Conservation (phyloP, 1,284 basidiomycete species). For the Leccinum angustisporum region DNA sequence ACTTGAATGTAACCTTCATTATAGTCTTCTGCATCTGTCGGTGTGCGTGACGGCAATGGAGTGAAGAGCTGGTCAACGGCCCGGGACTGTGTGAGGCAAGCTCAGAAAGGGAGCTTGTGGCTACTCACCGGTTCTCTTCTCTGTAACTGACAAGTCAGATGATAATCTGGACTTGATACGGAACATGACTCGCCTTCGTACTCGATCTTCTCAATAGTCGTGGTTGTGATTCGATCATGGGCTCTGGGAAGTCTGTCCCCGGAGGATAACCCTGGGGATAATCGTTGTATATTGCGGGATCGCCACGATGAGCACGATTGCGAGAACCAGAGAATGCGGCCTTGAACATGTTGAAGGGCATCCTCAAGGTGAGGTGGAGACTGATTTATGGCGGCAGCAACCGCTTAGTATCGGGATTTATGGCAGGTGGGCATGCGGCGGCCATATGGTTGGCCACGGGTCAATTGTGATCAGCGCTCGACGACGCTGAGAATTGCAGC, state of each 20-base stretch:
- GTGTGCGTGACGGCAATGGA: conserved; percentile 34
- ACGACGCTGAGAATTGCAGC: neutral
- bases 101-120: neutral
- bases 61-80: conserved; percentile 29
- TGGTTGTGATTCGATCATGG: conserved; percentile 22
- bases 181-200: conserved; percentile 25
- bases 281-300: conserved; percentile 27
- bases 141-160: conserved; percentile 22
- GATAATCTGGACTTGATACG: neutral
- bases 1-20: conserved; percentile 34
- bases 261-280: conserved; percentile 35
- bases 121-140: conserved; percentile 35
- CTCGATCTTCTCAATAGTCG: conserved; percentile 31
- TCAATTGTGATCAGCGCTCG: neutral
- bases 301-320: conserved; percentile 32
- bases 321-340: conserved; percentile 36
- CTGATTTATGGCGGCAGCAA: conserved; percentile 14
- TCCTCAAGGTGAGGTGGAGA: conserved; percentile 27
- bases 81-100: conserved; percentile 7
- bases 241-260: conserved; percentile 25
- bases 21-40: conserved; percentile 34
- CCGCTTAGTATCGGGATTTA: conserved; percentile 27
- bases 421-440: conserved; percentile 32
- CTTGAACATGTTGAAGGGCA: conserved; percentile 41
- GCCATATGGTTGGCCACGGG: conserved; percentile 20